phyloP scores from a whole-genome alignment of 441 rosid genomes.

The Corymbia citriodora region DNA sequence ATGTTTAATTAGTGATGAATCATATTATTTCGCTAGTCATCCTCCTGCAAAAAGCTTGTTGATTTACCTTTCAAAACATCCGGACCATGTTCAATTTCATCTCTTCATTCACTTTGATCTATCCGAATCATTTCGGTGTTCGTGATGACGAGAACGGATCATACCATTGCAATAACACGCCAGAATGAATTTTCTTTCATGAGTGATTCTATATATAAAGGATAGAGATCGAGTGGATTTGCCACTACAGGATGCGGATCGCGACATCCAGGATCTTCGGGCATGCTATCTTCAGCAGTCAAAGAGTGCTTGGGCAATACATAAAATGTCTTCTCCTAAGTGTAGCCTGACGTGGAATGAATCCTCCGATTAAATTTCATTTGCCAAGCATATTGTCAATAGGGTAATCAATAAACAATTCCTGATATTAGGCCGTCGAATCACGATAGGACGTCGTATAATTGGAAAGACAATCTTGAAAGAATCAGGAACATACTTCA shows the following conservation, averaged over 20 bases:
- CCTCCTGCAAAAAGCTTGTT: not conserved
- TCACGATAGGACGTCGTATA: not conserved
- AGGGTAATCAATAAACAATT: not conserved
- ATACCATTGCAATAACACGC: not conserved
- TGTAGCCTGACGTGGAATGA: not conserved
- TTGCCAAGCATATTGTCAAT: not conserved
- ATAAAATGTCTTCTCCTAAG: not conserved
- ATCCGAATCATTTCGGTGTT: not conserved
- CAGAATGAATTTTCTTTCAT: not conserved
- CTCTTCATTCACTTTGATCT: not conserved
- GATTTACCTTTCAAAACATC: not conserved
- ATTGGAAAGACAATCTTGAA: not conserved
- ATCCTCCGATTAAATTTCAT: not conserved
- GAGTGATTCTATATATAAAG: not conserved
- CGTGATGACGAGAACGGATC: not conserved
- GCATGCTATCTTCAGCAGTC: not conserved
- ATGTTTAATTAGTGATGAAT: not conserved
- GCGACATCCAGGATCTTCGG: not conserved
- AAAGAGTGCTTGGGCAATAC: not conserved
- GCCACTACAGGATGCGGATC: not conserved
- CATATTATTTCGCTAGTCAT: not conserved
- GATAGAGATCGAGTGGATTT: not conserved
- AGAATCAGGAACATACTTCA: not conserved
- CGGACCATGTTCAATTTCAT: not conserved
- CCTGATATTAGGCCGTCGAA: not conserved